Evolutionary conservation across 2,329 filamentous ascomycete species (phyloP).

Genomic region (Basipetospora chlamydospora): DNA sequence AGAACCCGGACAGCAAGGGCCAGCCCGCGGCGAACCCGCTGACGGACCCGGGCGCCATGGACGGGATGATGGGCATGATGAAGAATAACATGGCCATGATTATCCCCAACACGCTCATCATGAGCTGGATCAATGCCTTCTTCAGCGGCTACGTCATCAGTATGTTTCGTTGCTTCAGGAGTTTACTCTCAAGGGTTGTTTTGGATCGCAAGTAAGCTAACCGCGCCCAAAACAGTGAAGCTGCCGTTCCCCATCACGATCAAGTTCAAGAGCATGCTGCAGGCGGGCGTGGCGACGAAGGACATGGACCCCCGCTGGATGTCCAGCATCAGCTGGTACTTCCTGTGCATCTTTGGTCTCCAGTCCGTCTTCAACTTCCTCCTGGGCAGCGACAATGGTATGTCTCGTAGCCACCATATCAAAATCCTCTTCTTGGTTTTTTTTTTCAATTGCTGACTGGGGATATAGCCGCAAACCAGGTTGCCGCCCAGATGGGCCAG

Average conservation of each 20-base stretch:
- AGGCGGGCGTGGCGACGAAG: constrained; percentile 87
- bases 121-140: constrained; percentile 99
- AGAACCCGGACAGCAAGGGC: constrained; percentile 72
- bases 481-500: constrained; percentile 79
- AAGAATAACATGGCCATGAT: constrained; percentile 99
- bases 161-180: constrained; percentile 26
- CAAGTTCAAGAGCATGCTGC: constrained; percentile 98
- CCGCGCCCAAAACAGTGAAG: constrained; percentile 73
- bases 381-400: constrained; percentile 89
- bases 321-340: constrained; percentile 97
- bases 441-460: constrained; percentile 8
- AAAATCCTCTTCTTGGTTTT: too few species aligned
- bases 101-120: constrained; percentile 94
- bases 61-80: constrained; percentile 99
- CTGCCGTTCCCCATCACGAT: constrained; percentile 93
- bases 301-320: constrained; percentile 98
- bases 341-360: constrained; percentile 89
- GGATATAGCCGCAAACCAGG: constrained; percentile 68
- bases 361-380: constrained; percentile 97
- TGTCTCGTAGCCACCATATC: constrained; percentile 17
- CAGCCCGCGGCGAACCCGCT: constrained; percentile 88
- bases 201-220: too few species aligned
- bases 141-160: constrained; percentile 97
- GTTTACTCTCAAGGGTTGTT: too few species aligned
- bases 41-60: constrained; percentile 91